phyloP scores from a whole-genome alignment of 164 flowering plant species.

The Vitis amurensis region DNA sequence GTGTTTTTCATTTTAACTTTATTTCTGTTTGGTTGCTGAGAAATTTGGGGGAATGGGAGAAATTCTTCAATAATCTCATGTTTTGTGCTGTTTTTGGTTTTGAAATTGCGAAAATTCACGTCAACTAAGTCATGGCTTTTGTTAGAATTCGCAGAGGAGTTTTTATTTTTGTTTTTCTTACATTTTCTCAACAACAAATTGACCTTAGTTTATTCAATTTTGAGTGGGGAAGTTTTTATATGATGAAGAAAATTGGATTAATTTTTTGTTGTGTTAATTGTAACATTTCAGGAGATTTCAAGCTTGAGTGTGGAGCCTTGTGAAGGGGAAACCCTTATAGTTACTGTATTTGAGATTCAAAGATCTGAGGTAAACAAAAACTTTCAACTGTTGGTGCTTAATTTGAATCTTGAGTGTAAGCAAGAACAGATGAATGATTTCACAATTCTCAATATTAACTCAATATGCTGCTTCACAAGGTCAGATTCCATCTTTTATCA shows the following conservation, averaged over 20 bases:
- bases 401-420: background rate
- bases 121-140: no score
- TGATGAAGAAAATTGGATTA: background rate
- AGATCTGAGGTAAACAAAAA: constrained; percentile 65
- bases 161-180: background rate
- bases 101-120: no score
- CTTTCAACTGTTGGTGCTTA: background rate
- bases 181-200: background rate
- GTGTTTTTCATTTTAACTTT: no score
- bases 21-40: no score
- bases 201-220: background rate
- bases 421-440: background rate
- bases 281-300: constrained; percentile 76
- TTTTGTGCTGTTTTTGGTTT: no score
- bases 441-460: background rate
- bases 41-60: no score
- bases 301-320: constrained; percentile 95
- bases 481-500: constrained; percentile 77
- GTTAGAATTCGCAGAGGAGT: background rate
- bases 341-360: constrained; percentile 80
- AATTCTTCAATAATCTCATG: no score
- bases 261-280: background rate
- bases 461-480: constrained; percentile 2
- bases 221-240: background rate
- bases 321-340: constrained; percentile 73